Evolutionary conservation across 1,284 basidiomycete genomes (phyloP).

Genomic region (Sanghuangporus baumii): DNA sequence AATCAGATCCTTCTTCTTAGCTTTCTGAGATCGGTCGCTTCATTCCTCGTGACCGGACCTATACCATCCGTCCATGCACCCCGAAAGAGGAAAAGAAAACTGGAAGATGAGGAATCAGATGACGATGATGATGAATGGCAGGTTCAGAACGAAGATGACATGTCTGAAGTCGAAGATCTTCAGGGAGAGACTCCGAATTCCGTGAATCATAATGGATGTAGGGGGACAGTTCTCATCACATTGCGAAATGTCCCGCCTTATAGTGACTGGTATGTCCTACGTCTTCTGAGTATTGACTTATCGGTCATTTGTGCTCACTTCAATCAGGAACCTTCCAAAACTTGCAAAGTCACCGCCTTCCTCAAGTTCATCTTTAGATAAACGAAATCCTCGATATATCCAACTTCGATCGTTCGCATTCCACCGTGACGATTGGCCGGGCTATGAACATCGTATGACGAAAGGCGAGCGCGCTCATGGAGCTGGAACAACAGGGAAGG

Average conservation of each 20-base stretch:
- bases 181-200: neutral
- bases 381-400: conserved; percentile 62
- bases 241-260: conserved; percentile 87
- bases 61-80: conserved; percentile 43
- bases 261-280: conserved; percentile 65
- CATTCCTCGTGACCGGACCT: conserved; percentile 57
- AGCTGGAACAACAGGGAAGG: conserved; percentile 58
- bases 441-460: conserved; percentile 90
- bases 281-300: conserved; percentile 8
- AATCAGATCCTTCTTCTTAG: conserved; percentile 88
- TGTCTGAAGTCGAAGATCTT: conserved; percentile 22
- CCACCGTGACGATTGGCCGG: conserved; percentile 64
- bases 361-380: conserved; percentile 36
- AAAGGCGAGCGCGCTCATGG: conserved; percentile 73
- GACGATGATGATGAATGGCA: conserved; percentile 17
- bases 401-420: conserved; percentile 84
- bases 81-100: conserved; percentile 34
- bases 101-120: conserved; percentile 26
- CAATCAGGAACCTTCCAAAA: conserved; percentile 64
- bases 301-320: conserved; percentile 18
- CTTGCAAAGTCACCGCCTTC: conserved; percentile 73
- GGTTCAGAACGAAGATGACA: neutral
- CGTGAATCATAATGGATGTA: conserved; percentile 7
- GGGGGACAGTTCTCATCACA: conserved; percentile 80
- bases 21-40: conserved; percentile 74